Evolutionary conservation across 1,284 basidiomycete genomes (phyloP), one percentile per base, ranked within the genome.

Genomic region (Fistulina hepatica): DNA sequence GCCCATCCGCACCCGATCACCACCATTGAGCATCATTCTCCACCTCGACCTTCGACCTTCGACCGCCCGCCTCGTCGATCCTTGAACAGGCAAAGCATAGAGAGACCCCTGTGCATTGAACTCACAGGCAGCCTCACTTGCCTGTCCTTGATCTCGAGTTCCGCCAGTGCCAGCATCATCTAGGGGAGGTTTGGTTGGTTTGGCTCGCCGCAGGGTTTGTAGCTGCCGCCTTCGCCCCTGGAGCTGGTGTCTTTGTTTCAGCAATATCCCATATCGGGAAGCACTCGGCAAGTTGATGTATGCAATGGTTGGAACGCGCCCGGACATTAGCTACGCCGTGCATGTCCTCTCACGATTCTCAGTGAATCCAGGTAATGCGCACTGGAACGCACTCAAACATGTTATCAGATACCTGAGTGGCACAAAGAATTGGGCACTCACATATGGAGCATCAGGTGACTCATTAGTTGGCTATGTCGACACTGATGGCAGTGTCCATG

Each of bases 401-500:
- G 42, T 57, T n/a, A 37, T 59, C 5, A 45, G 48, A 0, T 63
- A 62, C 37, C 42, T 64, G 4, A 41, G 46, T 10, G 52, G 50
- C 0, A 60, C 56, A 0, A 24, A 42, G 3, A 35, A 52, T 24
- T 37, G 45, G 26, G 45, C 42, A 3, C 37, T 59, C 21, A 34
- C 34, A 17, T 46, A 44, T 33, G 32, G 25, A 20, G 15, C 32
- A 9, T 25, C 21, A 6, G 12, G 7, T 17, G 19, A 39, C 11
- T 11, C 34, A 6, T 21, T 47, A 10, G 36, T 36, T 11, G 40
- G 33, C 4, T 51, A 34, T 16, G 43, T 47, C 1, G 53, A 57
- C 28, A 44, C 54, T 8, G 53, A 59, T 33, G 55, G 43, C 0
- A 45, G 42, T 19, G 34, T 44, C 26, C 33, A 38, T 6, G 38